Percentiles rank a stretch among this genome's conserved stretches.
Conservation (phyloP, 2,329 filamentous ascomycete species). For the Neonectria punicea region DNA sequence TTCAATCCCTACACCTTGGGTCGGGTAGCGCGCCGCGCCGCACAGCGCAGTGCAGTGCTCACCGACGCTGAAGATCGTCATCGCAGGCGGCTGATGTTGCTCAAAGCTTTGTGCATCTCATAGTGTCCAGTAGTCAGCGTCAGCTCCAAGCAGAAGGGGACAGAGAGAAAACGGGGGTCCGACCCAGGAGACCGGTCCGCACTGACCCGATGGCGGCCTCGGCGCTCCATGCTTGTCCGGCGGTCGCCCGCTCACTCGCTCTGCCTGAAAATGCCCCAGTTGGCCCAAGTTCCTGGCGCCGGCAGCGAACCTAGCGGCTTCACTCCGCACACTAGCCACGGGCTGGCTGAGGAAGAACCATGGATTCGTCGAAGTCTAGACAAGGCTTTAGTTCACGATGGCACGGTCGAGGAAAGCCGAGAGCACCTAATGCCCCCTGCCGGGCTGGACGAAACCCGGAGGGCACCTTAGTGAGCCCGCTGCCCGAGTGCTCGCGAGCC, state of each 20-base stretch:
- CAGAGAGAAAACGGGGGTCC: conserved; percentile 19
- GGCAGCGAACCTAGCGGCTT: conserved; percentile 16
- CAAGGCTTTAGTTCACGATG: conserved; percentile 2
- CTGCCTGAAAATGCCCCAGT: not conserved
- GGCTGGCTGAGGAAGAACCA: conserved; percentile 17
- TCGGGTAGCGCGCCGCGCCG: not conserved
- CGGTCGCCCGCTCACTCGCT: not conserved
- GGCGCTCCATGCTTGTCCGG: not conserved
- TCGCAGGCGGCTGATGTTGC: conserved; percentile 1
- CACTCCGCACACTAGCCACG: conserved; percentile 1
- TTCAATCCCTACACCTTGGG: not conserved
- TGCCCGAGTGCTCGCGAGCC: not conserved
- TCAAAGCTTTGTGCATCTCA: conserved; percentile 1
- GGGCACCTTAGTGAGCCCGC: not conserved
- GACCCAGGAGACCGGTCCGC: conserved; percentile 39
- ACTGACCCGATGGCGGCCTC: conserved; percentile 34
- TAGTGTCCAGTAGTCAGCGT: not conserved
- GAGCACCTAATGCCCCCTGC: conserved; percentile 31
- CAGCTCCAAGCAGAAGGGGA: not conserved
- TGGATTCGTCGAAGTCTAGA: not conserved
- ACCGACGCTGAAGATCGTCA: not conserved
- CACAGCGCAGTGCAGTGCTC: not conserved
- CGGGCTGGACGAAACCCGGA: not conserved
- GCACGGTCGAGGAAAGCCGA: conserved; percentile 19
- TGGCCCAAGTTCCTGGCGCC: conserved; percentile 17